Evolutionary conservation across 1,284 basidiomycete species (phyloP), one percentile per base, ranked within the genome.

Genomic region (Uromyces viciae-fabae): DNA sequence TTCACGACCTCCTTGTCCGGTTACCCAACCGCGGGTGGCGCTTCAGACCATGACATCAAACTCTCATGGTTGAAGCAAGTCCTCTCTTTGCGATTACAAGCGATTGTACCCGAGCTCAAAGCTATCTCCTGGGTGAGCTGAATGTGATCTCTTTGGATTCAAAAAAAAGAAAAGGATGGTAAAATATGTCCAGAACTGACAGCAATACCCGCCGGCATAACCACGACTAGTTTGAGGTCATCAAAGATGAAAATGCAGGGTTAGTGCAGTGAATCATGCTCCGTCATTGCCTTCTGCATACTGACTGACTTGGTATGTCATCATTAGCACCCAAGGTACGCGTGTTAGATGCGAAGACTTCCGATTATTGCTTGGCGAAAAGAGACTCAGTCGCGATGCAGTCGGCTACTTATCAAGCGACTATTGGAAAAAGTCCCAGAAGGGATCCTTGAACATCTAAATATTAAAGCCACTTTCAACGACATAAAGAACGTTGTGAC

Each of bases 1-100:
- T 78, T 69, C 56, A 78, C 76, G 31, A 78, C 58, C 22, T 68
- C 62, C 19, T n/a, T 78, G 22, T 54, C 64, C 3, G 76, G 76
- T 8, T 31, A 22, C 38, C 76, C 76, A 25, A 66, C 62, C 5
- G 5, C n/a, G 14, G 76, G 76, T 2, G 76, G 76, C 17, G 76
- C 64, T 3, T 78, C 76, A 15, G 54, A 78, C 36, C 60, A 69
- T 58, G 62, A 68, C 46, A 78, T 78, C 66, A 78, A 78, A 42
- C 43, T 49, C 40, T 19, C 33, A 2, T 78, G 76, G 76, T 52
- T 78, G 25, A 11, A 58, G n/a, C 62, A 71, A 42, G n/a, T 78
- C 19, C 54, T 78, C 3, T 69, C 64, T 5, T n/a, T 28, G 11
- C 25, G 31, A 2, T 42, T 71, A 40, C 52, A 42, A 38, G n/a